phyloP scores from a whole-genome alignment of 495 filamentous ascomycete species.

The Penicillium cosmopolitanum region DNA sequence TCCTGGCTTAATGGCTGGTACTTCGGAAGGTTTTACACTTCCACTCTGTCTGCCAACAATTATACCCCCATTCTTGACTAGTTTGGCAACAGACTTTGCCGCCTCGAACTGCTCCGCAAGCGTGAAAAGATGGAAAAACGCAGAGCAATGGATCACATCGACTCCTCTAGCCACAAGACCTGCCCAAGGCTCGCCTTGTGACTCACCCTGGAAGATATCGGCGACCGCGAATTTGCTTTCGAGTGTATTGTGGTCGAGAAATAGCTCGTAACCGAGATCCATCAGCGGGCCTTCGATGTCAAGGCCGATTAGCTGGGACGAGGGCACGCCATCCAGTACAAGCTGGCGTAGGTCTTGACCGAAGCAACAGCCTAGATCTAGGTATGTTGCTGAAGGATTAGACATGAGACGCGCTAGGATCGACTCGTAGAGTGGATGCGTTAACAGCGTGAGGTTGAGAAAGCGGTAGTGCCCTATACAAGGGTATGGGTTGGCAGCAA shows the following conservation, averaged over 20 bases:
- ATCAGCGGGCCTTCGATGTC: constrained; percentile 52
- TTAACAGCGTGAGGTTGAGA: constrained; percentile 40
- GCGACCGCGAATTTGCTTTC: constrained; percentile 29
- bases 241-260: constrained; percentile 43
- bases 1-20: constrained; percentile 17
- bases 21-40: constrained; percentile 9
- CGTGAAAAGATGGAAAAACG: constrained; percentile 18
- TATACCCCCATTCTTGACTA: constrained; percentile 15
- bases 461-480: constrained; percentile 53
- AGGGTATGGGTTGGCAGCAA: constrained; percentile 32
- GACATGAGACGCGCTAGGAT: constrained; percentile 34
- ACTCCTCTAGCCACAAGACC: constrained; percentile 11
- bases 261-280: constrained; percentile 53
- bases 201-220: constrained; percentile 31
- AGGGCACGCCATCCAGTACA: constrained; percentile 46
- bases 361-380: constrained; percentile 52
- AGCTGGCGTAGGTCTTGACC: constrained; percentile 50
- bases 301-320: constrained; percentile 42
- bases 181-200: constrained; percentile 17
- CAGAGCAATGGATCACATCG: constrained; percentile 19
- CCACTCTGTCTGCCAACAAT: constrained; percentile 18
- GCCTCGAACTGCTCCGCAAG: constrained; percentile 12
- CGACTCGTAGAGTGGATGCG: constrained; percentile 29
- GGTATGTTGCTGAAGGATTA: constrained; percentile 23
- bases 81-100: constrained; percentile 5